Conservation (phyloP, 179 eudicot species). For the Beta lomatogona region DNA sequence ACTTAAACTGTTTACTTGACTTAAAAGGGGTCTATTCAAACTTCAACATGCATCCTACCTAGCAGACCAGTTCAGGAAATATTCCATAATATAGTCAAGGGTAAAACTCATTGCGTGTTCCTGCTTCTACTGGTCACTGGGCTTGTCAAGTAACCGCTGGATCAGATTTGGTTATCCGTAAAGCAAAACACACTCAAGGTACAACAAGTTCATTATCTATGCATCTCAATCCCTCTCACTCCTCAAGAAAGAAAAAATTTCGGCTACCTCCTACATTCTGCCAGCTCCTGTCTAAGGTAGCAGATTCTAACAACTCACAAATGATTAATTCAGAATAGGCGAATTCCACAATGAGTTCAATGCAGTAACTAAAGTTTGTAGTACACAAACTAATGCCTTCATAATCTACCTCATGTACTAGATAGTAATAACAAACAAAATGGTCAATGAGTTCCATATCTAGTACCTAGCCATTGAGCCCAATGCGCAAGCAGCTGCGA, state of each 20-base stretch:
- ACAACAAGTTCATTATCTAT: background rate
- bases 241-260: background rate
- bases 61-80: too few species aligned
- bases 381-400: background rate
- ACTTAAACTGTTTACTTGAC: too few species aligned
- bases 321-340: background rate
- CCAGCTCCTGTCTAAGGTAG: background rate
- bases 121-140: too few species aligned
- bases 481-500: constrained; percentile 85
- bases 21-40: too few species aligned
- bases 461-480: constrained; percentile 95
- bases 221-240: background rate
- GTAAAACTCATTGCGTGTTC: too few species aligned
- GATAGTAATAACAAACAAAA: background rate
- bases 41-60: too few species aligned
- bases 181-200: background rate
- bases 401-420: background rate
- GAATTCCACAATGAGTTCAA: background rate
- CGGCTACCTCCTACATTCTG: constrained; percentile 5
- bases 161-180: too few species aligned
- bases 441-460: background rate
- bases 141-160: too few species aligned
- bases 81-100: too few species aligned
- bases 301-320: background rate
- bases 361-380: background rate